Evolutionary conservation across 108 stramenopile genomes (phyloP).

Genomic region (Tribonema minus): DNA sequence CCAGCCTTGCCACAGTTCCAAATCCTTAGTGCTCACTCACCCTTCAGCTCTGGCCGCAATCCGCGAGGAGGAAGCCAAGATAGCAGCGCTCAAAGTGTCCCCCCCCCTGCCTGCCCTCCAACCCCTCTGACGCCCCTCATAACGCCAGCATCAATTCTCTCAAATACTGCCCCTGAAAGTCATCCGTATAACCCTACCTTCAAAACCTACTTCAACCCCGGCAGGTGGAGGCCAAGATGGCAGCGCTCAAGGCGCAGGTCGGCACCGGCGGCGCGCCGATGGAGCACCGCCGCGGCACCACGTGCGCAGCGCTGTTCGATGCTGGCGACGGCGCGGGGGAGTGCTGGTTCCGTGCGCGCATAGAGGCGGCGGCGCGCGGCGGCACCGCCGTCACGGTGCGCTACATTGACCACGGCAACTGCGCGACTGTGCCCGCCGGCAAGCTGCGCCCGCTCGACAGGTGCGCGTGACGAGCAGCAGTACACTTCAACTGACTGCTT

Average conservation of each 20-base stretch:
- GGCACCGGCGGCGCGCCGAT: constrained; percentile 41
- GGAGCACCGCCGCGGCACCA: constrained; percentile 60
- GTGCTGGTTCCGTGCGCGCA: constrained; percentile 92
- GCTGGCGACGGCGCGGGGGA: constrained; percentile 72
- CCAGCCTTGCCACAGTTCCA: no score
- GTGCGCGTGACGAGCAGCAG: no score
- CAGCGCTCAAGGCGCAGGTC: constrained; percentile 7
- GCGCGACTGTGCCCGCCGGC: constrained; percentile 66
- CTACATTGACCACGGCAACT: constrained; percentile 95
- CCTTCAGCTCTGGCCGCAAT: no score
- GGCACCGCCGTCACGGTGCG: constrained; percentile 57
- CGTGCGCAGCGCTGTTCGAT: constrained; percentile 88
- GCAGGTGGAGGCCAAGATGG: constrained; percentile 8
- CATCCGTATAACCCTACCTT: no score
- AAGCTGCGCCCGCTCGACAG: constrained; percentile 80
- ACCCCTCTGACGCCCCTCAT: no score
- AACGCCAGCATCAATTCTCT: no score
- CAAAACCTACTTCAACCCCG: no score
- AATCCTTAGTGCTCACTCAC: no score
- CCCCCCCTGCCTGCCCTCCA: no score
- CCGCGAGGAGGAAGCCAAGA: background rate
- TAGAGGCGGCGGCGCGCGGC: constrained; percentile 53
- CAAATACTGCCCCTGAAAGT: no score
- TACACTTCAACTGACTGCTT: no score
- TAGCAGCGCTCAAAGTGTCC: constrained; percentile 5